Conservation (phyloP, 805 yeast genomes). For the Kuraishia borneana region DNA sequence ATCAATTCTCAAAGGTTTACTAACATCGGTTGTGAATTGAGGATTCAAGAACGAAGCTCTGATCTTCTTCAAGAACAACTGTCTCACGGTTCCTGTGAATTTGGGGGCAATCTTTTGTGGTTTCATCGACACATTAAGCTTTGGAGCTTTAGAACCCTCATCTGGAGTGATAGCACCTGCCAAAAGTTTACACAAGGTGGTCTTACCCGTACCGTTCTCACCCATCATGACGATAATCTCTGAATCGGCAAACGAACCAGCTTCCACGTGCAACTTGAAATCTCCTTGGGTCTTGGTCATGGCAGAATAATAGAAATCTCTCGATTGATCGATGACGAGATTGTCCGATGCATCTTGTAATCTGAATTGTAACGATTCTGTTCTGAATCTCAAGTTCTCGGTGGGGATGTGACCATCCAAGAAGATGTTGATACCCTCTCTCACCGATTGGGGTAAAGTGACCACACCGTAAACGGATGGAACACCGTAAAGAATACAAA, state of each 20-base stretch:
- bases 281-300: conserved; percentile 94
- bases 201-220: conserved; percentile 99
- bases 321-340: conserved; percentile 63
- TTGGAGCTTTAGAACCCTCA: conserved; percentile 67
- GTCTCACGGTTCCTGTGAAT: conserved; percentile 97
- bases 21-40: conserved; percentile 97
- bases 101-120: conserved; percentile 99
- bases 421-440: conserved; percentile 98
- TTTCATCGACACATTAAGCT: conserved; percentile 90
- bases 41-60: conserved; percentile 90
- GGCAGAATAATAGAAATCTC: conserved; percentile 65
- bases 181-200: conserved; percentile 89
- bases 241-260: conserved; percentile 90
- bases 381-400: conserved; percentile 94
- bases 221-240: conserved; percentile 99
- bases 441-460: conserved; percentile 88
- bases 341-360: conserved; percentile 82
- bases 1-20: conserved; percentile 88
- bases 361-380: conserved; percentile 90
- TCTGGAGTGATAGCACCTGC: conserved; percentile 93
- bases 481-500: conserved; percentile 94
- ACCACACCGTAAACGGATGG: conserved; percentile 99
- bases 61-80: conserved; percentile 91
- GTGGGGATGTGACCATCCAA: conserved; percentile 96
- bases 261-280: conserved; percentile 70